These are phyloP conservation scores for Malbranchea cinnamomea DNA, from an alignment of 2,329 filamentous ascomycete species.

Conservation along the genomic window DNA sequence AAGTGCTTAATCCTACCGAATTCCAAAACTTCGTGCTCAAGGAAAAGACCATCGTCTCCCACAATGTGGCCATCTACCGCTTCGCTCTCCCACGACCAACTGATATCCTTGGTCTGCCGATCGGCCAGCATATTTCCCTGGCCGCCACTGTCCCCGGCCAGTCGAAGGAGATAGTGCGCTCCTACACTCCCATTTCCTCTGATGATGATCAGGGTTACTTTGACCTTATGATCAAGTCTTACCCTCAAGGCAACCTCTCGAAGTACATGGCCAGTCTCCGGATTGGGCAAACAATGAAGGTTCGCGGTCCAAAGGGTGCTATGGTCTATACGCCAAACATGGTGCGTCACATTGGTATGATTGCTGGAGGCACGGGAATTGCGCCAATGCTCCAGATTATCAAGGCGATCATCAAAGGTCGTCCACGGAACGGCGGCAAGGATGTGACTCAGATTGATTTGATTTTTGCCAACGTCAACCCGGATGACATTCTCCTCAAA, in stretches of 20 bases:
- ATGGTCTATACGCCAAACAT: slow-evolving; percentile 97
- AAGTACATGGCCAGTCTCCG: slow-evolving; percentile 73
- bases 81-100: slow-evolving; percentile 66
- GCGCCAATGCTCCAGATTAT: slow-evolving; percentile 97
- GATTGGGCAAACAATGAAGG: slow-evolving; percentile 75
- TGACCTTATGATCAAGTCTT: slow-evolving; percentile 95
- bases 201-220: slow-evolving; percentile 84
- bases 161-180: slow-evolving; percentile 72
- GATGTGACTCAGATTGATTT: slow-evolving; percentile 84
- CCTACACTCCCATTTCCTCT: slow-evolving; percentile 82
- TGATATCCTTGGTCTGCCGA: slow-evolving; percentile 84
- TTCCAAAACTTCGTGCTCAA: slow-evolving; percentile 90
- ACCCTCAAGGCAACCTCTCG: slow-evolving; percentile 94
- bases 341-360: slow-evolving; percentile 93
- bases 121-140: slow-evolving; percentile 97
- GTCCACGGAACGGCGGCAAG: slow-evolving; percentile 47
- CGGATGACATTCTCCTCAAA: slow-evolving; percentile 81
- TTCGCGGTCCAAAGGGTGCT: slow-evolving; percentile 88
- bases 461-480: slow-evolving; percentile 92
- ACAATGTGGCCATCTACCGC: slow-evolving; percentile 98
- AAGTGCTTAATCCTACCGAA: slow-evolving; percentile 68
- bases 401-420: slow-evolving; percentile 72
- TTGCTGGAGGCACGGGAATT: slow-evolving; percentile 92
- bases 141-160: slow-evolving; percentile 64
- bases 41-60: slow-evolving; percentile 89